These are phyloP conservation scores for Raphanus sativus DNA, from an alignment of 345 rosid genomes.

Conservation along the genomic window DNA sequence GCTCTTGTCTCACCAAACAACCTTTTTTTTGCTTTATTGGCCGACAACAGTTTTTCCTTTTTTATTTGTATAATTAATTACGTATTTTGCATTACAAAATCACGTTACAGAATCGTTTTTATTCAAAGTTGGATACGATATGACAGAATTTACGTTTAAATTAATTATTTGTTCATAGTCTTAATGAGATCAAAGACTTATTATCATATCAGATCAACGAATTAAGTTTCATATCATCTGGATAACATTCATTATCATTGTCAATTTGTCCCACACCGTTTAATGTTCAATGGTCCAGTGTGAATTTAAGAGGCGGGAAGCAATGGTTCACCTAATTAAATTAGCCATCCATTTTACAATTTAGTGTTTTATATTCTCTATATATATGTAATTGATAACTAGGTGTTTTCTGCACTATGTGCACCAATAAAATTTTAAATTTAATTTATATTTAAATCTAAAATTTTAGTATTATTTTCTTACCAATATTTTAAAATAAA, in stretches of 20 bases:
- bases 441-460: too few relatives aligned
- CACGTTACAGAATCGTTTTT: neutral
- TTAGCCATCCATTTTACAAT: neutral
- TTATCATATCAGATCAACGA: neutral
- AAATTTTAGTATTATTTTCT: too few relatives aligned
- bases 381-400: neutral
- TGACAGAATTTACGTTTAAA: neutral
- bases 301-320: neutral
- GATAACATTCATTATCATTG: neutral
- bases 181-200: neutral
- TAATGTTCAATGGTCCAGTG: neutral
- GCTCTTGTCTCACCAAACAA: slow-evolving; percentile 12
- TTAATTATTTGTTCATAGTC: neutral
- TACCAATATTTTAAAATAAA: too few relatives aligned
- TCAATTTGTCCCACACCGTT: neutral
- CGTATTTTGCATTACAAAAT: neutral
- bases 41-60: slow-evolving; percentile 3
- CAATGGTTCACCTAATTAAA: slow-evolving; percentile 4
- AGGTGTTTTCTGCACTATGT: too few relatives aligned
- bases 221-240: neutral
- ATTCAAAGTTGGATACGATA: neutral
- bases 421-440: too few relatives aligned
- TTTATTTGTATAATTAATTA: neutral
- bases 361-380: neutral
- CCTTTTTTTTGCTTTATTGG: neutral